Evolutionary conservation across 805 yeast genomes (phyloP).

Genomic region (Komagataella phaffii): DNA sequence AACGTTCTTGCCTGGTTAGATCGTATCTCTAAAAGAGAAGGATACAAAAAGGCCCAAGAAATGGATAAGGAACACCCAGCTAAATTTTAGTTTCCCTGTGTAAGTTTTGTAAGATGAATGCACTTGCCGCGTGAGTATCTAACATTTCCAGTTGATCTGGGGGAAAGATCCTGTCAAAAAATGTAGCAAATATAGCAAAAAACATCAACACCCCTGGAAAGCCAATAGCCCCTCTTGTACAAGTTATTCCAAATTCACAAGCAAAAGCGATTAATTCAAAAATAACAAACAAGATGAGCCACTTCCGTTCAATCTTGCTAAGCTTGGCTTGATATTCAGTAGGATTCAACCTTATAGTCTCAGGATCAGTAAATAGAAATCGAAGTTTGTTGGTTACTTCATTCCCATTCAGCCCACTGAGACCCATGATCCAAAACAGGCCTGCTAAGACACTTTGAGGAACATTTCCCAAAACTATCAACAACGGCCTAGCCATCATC

Average conservation of each 20-base stretch:
- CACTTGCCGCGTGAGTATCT: conserved; percentile 33
- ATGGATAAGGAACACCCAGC: not conserved
- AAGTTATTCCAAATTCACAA: conserved; percentile 75
- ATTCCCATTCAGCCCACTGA: conserved; percentile 60
- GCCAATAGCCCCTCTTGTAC: conserved; percentile 85
- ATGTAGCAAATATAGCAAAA: conserved; percentile 50
- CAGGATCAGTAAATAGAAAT: conserved; percentile 47
- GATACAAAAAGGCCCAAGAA: not conserved
- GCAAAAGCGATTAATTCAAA: conserved; percentile 58
- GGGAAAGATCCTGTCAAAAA: conserved; percentile 53
- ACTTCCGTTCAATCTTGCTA: conserved; percentile 23
- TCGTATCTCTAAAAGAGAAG: not conserved
- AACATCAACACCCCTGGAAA: conserved; percentile 78
- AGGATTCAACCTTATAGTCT: conserved; percentile 8
- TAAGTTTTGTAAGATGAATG: conserved; percentile 16
- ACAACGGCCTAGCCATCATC: conserved; percentile 81
- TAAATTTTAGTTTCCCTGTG: not conserved
- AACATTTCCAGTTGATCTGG: conserved; percentile 42
- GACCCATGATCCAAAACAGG: conserved; percentile 85
- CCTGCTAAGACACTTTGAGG: conserved; percentile 95
- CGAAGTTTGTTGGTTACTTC: conserved; percentile 49
- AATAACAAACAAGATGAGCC: conserved; percentile 40
- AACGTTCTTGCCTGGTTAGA: not conserved
- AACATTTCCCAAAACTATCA: conserved; percentile 65
- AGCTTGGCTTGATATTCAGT: conserved; percentile 7